These are phyloP conservation scores for Colletotrichum spaethianum DNA, from an alignment of 2,329 filamentous ascomycete genomes.

Conservation along the genomic window DNA sequence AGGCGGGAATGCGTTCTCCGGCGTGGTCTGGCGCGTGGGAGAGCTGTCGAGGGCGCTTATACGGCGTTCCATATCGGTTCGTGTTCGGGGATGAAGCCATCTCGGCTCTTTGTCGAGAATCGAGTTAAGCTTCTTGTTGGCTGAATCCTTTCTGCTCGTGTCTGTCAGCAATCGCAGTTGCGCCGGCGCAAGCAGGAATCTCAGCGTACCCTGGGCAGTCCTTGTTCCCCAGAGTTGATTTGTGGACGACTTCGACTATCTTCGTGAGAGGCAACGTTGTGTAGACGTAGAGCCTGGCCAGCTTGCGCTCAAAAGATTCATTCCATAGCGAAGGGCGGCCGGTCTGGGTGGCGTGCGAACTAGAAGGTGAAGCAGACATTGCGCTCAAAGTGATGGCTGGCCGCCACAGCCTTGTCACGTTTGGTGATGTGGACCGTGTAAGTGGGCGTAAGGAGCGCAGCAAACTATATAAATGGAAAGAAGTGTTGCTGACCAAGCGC, in stretches of 20 bases:
- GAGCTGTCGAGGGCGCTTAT: constrained; percentile 61
- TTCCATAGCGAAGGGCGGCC: constrained; percentile 73
- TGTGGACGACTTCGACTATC: constrained; percentile 64
- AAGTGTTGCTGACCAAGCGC: neutral
- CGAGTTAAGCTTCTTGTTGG: constrained; percentile 70
- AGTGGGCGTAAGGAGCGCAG: constrained; percentile 8
- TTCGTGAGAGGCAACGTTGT: constrained; percentile 66
- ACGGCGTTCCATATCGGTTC: constrained; percentile 66
- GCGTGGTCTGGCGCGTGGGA: constrained; percentile 48
- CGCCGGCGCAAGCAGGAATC: constrained; percentile 16
- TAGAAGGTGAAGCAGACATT: constrained; percentile 47
- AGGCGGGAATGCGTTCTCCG: constrained; percentile 26
- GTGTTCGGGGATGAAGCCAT: constrained; percentile 67
- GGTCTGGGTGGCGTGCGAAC: constrained; percentile 48
- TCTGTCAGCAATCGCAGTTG: constrained; percentile 37
- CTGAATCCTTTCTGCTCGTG: constrained; percentile 65
- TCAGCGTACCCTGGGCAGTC: constrained; percentile 37
- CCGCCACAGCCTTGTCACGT: constrained; percentile 38
- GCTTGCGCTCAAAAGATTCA: constrained; percentile 64
- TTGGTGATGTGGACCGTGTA: constrained; percentile 22
- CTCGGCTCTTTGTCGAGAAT: constrained; percentile 72
- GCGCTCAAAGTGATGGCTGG: constrained; percentile 13
- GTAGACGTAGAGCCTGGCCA: constrained; percentile 70
- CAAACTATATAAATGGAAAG: neutral
- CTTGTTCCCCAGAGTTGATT: constrained; percentile 46